Conservation (phyloP, 202 grass and related monocot genomes). For the Schoenoplectus triqueter region DNA sequence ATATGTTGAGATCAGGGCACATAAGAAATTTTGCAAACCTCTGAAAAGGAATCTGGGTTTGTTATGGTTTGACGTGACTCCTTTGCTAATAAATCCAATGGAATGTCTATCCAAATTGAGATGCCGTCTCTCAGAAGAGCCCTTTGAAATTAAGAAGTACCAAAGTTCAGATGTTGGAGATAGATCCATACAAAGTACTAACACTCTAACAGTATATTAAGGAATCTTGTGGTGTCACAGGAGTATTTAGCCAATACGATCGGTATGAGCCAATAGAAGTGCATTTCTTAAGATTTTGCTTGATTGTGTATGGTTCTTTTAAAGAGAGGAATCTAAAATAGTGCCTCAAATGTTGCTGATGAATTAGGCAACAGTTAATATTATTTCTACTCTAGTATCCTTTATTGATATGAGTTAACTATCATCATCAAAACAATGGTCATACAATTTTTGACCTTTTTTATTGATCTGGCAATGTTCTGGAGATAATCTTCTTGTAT, state of each 20-base stretch:
- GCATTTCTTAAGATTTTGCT: constrained; percentile 1
- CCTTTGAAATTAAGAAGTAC: constrained; percentile 42
- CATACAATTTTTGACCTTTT: not conserved
- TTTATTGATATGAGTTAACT: not conserved
- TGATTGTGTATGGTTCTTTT: not conserved
- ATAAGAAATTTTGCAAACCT: constrained; percentile 50
- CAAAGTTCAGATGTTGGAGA: not conserved
- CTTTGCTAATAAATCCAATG: constrained; percentile 70
- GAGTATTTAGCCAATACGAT: no score
- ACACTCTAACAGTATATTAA: not conserved
- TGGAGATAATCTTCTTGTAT: not conserved
- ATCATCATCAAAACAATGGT: not conserved
- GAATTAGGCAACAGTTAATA: constrained; percentile 17
- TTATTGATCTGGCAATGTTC: not conserved
- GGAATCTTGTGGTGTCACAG: no score
- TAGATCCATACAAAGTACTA: not conserved
- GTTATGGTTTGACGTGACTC: constrained; percentile 41
- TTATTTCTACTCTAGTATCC: not conserved
- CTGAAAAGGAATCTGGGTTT: constrained; percentile 57
- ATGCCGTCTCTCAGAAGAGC: constrained; percentile 83
- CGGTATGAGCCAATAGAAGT: not conserved
- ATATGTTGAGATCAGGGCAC: constrained; percentile 21
- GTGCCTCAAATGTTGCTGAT: not conserved
- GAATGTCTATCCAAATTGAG: constrained; percentile 85
- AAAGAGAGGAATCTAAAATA: not conserved